Percentiles rank a stretch among this genome's conserved stretches.
phyloP scores from a whole-genome alignment of 306 rosid species.

The Dryas alaskensis region DNA sequence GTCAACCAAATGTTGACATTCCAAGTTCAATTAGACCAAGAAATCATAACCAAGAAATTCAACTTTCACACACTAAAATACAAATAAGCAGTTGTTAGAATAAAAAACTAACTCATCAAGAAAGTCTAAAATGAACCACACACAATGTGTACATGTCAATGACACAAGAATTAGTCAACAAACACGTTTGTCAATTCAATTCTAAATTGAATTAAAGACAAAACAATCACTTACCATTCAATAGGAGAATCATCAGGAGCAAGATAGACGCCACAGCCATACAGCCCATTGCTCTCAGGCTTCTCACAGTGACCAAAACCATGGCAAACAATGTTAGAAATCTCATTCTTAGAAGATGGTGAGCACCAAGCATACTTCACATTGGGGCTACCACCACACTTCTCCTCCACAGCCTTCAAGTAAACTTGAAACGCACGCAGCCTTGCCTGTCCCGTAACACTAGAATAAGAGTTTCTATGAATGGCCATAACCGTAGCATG shows the following conservation, averaged over 20 bases:
- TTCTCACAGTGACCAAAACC: slow-evolving; percentile 52
- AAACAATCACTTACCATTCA: slow-evolving; percentile 39
- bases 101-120: neutral
- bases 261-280: slow-evolving; percentile 52
- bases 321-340: slow-evolving; percentile 44
- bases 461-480: slow-evolving; percentile 33
- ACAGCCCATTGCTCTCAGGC: slow-evolving; percentile 27
- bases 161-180: too few relatives aligned
- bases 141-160: neutral
- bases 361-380: slow-evolving; percentile 70
- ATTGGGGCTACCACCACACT: slow-evolving; percentile 55
- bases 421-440: slow-evolving; percentile 56
- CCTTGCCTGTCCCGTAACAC: slow-evolving; percentile 50
- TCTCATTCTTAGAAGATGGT: slow-evolving; percentile 47
- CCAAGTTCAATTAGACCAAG: slow-evolving; percentile 1
- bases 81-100: neutral
- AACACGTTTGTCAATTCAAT: neutral
- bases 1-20: slow-evolving; percentile 9
- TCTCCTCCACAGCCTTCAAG: slow-evolving; percentile 43
- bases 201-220: neutral
- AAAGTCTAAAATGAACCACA: slow-evolving; percentile 10
- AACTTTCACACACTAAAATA: neutral
- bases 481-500: slow-evolving; percentile 36
- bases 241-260: slow-evolving; percentile 59
- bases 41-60: neutral